A percentile compares a stretch with the other conserved stretches of the same genome.
Evolutionary conservation across 192 early-diverging fungal species (phyloP).

Genomic region (Backusella psychrophila): DNA sequence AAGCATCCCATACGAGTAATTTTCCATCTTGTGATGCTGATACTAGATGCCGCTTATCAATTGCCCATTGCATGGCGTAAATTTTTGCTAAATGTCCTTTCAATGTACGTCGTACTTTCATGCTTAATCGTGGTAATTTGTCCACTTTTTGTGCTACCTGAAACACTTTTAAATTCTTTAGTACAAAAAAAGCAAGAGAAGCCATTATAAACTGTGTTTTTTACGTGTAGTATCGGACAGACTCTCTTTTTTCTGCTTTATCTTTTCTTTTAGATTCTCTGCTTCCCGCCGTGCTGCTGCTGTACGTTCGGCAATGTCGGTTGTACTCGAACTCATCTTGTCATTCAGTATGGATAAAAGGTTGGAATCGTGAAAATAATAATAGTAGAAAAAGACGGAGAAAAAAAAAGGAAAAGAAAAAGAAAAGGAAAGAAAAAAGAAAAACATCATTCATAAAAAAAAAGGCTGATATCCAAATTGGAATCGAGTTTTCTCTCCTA

Average conservation of each 20-base stretch:
- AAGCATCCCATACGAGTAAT: constrained; percentile 99
- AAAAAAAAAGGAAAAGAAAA: constrained; percentile 5
- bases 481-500: not conserved
- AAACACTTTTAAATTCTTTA: constrained; percentile 2
- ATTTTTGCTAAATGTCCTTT: constrained; percentile 99
- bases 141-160: constrained; percentile 66
- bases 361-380: not conserved
- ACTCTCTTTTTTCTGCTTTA: constrained; percentile 91
- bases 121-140: constrained; percentile 78
- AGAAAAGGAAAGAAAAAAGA: not conserved
- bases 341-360: not conserved
- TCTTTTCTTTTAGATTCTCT: constrained; percentile 93
- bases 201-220: constrained; percentile 37
- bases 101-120: constrained; percentile 95
- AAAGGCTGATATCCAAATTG: not conserved
- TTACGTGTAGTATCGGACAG: constrained; percentile 93
- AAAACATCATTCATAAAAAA: not conserved
- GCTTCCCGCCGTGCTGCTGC: constrained; percentile 90
- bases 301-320: constrained; percentile 90
- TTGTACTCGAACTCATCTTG: constrained; percentile 13
- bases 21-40: constrained; percentile 99
- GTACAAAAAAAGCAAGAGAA: not conserved
- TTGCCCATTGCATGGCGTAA: constrained; percentile 68
- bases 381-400: not conserved
- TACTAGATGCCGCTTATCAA: constrained; percentile 93